These are phyloP conservation scores for Ajuga chamaepitys DNA, from an alignment of 257 asterid species.

Conservation along the genomic window DNA sequence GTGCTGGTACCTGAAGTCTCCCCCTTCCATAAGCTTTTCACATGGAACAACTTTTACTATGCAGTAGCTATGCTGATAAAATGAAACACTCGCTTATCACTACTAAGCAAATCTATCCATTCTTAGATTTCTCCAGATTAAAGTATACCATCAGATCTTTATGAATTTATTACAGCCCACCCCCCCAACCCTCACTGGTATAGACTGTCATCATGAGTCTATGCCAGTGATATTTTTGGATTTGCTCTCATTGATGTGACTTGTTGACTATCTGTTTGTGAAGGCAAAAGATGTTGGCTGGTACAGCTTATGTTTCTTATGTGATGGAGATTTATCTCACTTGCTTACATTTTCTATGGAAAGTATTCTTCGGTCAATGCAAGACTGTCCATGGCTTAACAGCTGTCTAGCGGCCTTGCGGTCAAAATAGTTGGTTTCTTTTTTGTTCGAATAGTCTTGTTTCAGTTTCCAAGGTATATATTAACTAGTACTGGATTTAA, in stretches of 20 bases:
- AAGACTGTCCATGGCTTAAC: background rate
- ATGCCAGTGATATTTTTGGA: background rate
- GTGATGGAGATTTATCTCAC: background rate
- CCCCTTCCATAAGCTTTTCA: background rate
- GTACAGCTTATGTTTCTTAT: background rate
- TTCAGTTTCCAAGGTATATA: background rate
- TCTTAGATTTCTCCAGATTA: background rate
- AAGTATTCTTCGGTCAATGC: background rate
- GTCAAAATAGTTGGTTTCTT: background rate
- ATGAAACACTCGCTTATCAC: background rate
- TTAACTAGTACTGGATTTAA: slow-evolving; percentile 17
- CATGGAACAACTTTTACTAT: background rate
- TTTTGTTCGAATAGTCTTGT: background rate
- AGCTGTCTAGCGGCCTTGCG: background rate
- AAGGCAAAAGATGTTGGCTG: background rate
- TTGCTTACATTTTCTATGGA: background rate
- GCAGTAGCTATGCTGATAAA: background rate
- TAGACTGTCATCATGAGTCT: background rate
- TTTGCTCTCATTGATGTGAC: background rate
- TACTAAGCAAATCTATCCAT: background rate
- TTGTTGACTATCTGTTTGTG: background rate
- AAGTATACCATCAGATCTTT: background rate
- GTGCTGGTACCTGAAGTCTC: background rate
- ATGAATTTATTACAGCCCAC: background rate
- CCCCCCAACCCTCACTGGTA: too few relatives aligned